Conservation (phyloP, 164 flowering plant species). For the Vitis amurensis region DNA sequence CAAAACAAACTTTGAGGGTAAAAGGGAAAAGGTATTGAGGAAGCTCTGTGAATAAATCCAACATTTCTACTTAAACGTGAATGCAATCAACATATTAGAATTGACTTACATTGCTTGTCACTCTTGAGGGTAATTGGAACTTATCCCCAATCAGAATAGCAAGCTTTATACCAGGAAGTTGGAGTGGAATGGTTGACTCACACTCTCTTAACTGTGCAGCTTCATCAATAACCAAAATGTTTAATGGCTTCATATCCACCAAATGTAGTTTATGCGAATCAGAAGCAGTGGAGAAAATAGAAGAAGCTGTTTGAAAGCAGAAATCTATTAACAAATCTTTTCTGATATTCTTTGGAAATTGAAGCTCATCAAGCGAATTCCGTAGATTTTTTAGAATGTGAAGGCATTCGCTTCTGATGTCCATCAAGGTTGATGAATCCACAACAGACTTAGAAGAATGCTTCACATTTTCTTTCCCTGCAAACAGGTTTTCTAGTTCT, state of each 20-base stretch:
- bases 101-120: constrained; percentile 43
- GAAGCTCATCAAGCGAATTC: neutral
- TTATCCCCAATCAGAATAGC: constrained; percentile 58
- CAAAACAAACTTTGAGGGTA: too few species aligned
- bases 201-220: constrained; percentile 63
- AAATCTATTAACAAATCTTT: neutral
- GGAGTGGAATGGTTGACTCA: constrained; percentile 54
- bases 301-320: constrained; percentile 19
- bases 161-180: constrained; percentile 35
- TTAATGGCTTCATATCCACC: constrained; percentile 13
- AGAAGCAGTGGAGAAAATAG: constrained; percentile 55
- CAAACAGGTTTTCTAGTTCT: constrained; percentile 12
- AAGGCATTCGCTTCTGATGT: constrained; percentile 10
- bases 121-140: constrained; percentile 52
- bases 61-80: too few species aligned
- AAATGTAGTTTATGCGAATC: constrained; percentile 24
- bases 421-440: neutral
- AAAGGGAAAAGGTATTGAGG: too few species aligned
- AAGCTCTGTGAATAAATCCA: too few species aligned
- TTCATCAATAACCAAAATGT: constrained; percentile 50
- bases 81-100: too few species aligned
- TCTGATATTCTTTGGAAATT: neutral
- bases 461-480: neutral
- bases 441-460: neutral
- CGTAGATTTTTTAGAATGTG: neutral